Base-by-base conservation (phyloP, 306 rosid genomes). In the Fagus sylvatica region DNA sequence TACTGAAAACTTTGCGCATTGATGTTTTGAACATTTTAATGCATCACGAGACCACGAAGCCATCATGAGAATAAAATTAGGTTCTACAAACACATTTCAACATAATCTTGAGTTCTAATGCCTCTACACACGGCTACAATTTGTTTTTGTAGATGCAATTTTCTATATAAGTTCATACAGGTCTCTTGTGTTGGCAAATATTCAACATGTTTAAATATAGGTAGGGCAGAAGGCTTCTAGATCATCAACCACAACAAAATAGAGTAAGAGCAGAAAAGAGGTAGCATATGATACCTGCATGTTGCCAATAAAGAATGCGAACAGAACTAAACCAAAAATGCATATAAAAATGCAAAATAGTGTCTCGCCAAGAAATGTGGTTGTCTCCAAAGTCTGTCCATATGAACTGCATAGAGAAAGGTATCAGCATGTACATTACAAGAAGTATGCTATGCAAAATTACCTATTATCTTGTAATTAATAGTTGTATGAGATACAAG, bases 291-390 rank as follows among this genome's bases (percentile, higher is more conserved):
- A 51, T 84, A 92, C 98, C 97, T 92, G 97, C 95, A 95, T 87
- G 84, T 92, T 91, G 69, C 98, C 98, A 80, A 95, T 91, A 84
- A 95, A 83, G 61, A 91, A 91, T 19, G 97, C 79, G 74, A 84
- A 85, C 19, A 95, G 80, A 71, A 91, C 82, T 57, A 92, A 77
- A 71, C 98, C 98, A 76, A 83, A 74, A 69, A 92, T 81, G 80
- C 95, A 89, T 28, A 88, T 48, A 49, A 82, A 2, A 69, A 95
- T 86, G 84, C 91, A 89, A 85, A 95, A 95, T 48, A 62, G 3
- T 60, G 93, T 92, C 86, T 95, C 98, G 0, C 87, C 87, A 13
- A 92, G 74, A 73, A 69, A 92, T 28, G 88, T 84, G 59, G 93
- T 92, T 16, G 97, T 92, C 78, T 88, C 91, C 90, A 95, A 76